These are phyloP conservation scores for Penicillium parvum DNA, from an alignment of 495 filamentous ascomycete species.

Conservation along the genomic window DNA sequence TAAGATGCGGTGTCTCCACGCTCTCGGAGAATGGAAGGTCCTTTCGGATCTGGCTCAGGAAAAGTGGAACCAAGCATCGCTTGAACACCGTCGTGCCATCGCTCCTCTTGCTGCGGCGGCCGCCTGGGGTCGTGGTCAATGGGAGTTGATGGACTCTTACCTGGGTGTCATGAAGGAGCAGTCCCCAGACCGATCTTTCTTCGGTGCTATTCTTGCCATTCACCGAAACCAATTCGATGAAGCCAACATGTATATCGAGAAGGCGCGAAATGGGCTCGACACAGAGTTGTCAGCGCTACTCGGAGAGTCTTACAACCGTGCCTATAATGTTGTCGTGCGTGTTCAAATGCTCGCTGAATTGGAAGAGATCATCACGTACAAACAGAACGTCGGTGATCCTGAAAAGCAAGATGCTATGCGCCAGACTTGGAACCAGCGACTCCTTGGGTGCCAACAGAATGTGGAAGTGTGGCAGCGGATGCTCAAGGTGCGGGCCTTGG, in stretches of 20 bases:
- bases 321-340: conserved; percentile 91
- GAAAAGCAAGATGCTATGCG: conserved; percentile 89
- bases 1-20: conserved; percentile 98
- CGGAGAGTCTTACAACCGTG: conserved; percentile 93
- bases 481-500: conserved; percentile 89
- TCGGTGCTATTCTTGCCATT: conserved; percentile 88
- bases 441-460: conserved; percentile 93
- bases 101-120: conserved; percentile 91
- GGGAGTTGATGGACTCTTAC: conserved; percentile 97
- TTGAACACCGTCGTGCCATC: conserved; percentile 80
- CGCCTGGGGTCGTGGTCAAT: conserved; percentile 95
- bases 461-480: conserved; percentile 98
- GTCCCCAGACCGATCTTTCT: conserved; percentile 93
- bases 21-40: conserved; percentile 93
- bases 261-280: conserved; percentile 87
- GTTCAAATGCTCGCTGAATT: conserved; percentile 98
- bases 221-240: conserved; percentile 94
- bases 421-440: conserved; percentile 86
- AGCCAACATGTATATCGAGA: conserved; percentile 77
- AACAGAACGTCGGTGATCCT: conserved; percentile 71
- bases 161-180: conserved; percentile 87
- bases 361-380: conserved; percentile 96
- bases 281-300: conserved; percentile 92
- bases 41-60: conserved; percentile 83
- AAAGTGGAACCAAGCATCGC: conserved; percentile 82